Base-by-base conservation (phyloP, 768 basidiomycete genomes). In the Lactarius akahatsu region DNA sequence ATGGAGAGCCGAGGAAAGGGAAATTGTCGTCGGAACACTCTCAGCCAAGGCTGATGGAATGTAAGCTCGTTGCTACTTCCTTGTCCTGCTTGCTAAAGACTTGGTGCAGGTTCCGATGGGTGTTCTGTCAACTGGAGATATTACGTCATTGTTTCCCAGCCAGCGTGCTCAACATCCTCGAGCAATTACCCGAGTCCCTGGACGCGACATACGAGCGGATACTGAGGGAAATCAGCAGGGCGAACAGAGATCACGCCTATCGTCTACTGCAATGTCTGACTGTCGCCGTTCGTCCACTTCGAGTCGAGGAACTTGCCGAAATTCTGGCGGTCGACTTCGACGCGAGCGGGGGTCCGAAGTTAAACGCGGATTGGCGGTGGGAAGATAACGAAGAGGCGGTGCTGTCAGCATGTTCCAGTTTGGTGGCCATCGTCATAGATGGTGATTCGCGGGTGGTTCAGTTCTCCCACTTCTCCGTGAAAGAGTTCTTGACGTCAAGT, bases 301-400 rank as follows among this genome's bases (percentile, higher is more conserved):
- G 38, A 20, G 43, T 59, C n/a, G 36, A 59, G 13, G 59, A 59
- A 36, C 59, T 59, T 34, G 59, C 59, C 2, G 59, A 59, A n/a
- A 26, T 60, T 0, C 59, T 60, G 7, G 26, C 45, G 0, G 9
- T 60, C 26, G 41, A 60, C 59, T 60, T 45, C 20, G n/a, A 41
- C 16, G 30, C 32, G 26, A 5, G n/a, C 7, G 54, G 18, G 0
- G 3, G 16, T 5, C 54, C 26, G 40, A 55, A 34, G 26, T 38
- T 38, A 16, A 60, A 41, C 18, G 23, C 59, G 20, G 18, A 18
- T n/a, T 60, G 28, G 34, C 26, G 59, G 1, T 60, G 36, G 40
- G 59, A 41, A 23, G 23, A 41, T 28, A 11, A 16, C 18, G n/a
- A 45, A 59, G 16, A 59, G 1, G 59, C 59, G 9, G 26, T 40